Conservation (phyloP, 305 asterid genomes). For the Coffea humblotiana region DNA sequence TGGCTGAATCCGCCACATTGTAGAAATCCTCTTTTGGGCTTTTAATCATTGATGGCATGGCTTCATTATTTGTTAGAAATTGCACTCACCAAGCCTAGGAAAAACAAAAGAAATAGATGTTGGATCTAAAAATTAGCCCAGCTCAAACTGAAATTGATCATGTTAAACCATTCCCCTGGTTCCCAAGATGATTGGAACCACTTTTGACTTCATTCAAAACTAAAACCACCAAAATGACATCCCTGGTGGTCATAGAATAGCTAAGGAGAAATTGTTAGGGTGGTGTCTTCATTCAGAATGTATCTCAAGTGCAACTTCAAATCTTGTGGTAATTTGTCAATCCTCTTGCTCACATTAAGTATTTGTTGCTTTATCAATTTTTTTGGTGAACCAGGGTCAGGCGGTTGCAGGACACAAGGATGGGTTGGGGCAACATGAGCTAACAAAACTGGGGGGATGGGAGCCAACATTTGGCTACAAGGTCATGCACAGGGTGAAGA, state of each 20-base stretch:
- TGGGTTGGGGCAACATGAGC: not conserved
- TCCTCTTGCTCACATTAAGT: not conserved
- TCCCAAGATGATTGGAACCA: not conserved
- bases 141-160: not conserved
- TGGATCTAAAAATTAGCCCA: not conserved
- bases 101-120: not conserved
- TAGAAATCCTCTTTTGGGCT: no score
- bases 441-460: not conserved
- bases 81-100: not conserved
- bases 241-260: no score
- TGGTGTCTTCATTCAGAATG: not conserved
- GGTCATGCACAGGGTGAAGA: not conserved
- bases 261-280: no score
- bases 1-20: not conserved
- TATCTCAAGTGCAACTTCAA: not conserved
- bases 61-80: no score
- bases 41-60: no score
- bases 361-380: not conserved
- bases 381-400: not conserved
- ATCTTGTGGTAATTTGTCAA: not conserved
- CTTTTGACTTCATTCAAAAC: not conserved
- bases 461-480: not conserved
- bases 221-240: not conserved
- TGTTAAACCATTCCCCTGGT: not conserved
- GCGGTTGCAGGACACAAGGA: not conserved